Base-by-base conservation (phyloP, 2,329 filamentous ascomycete genomes). In the Aspergillus arachidicola region DNA sequence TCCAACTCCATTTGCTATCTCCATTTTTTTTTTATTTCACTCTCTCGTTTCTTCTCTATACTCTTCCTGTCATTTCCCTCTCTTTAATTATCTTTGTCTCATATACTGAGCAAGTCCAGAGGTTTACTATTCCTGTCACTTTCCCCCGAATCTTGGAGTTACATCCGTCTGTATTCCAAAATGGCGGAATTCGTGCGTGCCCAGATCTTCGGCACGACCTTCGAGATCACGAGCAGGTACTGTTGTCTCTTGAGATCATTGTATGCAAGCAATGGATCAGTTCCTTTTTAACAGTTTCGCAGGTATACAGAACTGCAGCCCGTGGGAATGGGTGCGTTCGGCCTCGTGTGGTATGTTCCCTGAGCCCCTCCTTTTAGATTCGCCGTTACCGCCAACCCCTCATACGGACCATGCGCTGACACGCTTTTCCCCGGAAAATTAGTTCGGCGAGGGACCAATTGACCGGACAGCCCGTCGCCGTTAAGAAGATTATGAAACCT, bases 401-500 rank as follows among this genome's bases (percentile, higher is more conserved):
- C 32, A 36, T 36, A 59, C 43, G 36, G 41, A 60, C 53, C 38
- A 28, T 56, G 51, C 48, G 51, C 67, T 71, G 63, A 70, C 59
- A 62, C 48, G 34, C 26, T 34, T 61, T 21, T 28, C 38, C 10
- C 45, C 34, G 32, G 41, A n/a, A 28, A 46, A 38, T 48, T 53
- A 98, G 94, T 82, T 98, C 95, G 68, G 95, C 95, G 63, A 94
- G 93, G 82, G 95, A 99, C 80, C 94, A 98, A 84, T 93, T 99
- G 81, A 98, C 95, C 64, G 92, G 88, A 78, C 94, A 97, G 80
- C 93, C 94, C 81, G 95, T 99, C 66, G 95, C 95, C 64, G 94
- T 99, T 78, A 99, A 99, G 87, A 99, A 99, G 88, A 99, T 99
- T 77, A 98, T 99, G 94, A 99, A 98, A 85, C 95, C 95, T 11